A percentile compares a stretch with the other conserved stretches of the same genome.
These are phyloP conservation scores for Guadua angustifolia DNA, from an alignment of 176 grass and related monocot species.

Conservation along the genomic window DNA sequence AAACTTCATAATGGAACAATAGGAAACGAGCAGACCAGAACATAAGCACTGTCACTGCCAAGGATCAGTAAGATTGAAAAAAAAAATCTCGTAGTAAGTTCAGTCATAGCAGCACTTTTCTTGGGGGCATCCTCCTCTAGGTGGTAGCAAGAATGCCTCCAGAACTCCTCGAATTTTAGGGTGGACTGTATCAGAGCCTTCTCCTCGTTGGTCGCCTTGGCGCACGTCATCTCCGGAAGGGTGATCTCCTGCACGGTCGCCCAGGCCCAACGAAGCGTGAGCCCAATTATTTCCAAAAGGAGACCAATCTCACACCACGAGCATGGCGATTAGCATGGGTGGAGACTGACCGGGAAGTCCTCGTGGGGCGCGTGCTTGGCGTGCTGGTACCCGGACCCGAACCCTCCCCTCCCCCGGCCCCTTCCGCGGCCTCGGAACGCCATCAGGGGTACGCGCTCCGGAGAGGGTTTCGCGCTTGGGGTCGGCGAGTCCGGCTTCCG, in stretches of 20 bases:
- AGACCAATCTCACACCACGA: neutral
- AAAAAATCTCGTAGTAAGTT: neutral
- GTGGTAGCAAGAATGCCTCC: conserved; percentile 62
- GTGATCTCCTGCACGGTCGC: conserved; percentile 38
- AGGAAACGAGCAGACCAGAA: neutral
- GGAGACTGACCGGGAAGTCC: conserved; percentile 50
- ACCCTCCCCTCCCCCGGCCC: neutral
- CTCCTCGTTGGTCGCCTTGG: conserved; percentile 37
- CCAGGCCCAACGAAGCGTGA: neutral
- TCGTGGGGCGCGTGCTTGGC: conserved; percentile 43
- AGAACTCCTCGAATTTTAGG: conserved; percentile 49
- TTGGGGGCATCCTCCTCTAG: conserved; percentile 50
- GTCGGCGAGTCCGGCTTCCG: too few species aligned
- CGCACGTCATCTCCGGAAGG: conserved; percentile 43
- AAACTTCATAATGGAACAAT: neutral
- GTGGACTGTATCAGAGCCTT: conserved; percentile 31
- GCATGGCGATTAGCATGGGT: neutral
- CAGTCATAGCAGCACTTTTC: conserved; percentile 43
- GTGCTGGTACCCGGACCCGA: neutral
- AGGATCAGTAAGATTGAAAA: neutral
- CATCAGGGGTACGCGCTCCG: neutral
- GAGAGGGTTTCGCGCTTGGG: neutral
- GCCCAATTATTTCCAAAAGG: neutral
- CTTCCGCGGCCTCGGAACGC: neutral
- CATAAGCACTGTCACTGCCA: neutral